A percentile compares a stretch with the other conserved stretches of the same genome.
phyloP scores from a whole-genome alignment of 768 basidiomycete genomes.

The Gelatoporia subvermispora region DNA sequence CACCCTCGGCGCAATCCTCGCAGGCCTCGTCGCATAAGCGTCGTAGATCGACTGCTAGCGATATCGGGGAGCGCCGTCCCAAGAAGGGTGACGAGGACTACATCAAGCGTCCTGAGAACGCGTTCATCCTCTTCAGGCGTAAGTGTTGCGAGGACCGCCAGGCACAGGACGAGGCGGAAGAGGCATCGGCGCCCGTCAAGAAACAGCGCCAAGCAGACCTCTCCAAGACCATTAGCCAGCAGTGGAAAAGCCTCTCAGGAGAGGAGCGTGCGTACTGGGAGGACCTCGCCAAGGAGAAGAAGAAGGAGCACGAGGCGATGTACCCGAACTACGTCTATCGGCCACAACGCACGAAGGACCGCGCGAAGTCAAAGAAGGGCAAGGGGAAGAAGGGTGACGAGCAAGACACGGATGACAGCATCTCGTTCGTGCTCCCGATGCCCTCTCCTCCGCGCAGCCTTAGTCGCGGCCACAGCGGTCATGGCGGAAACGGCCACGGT shows the following conservation, averaged over 20 bases:
- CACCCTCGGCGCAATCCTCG: conserved; percentile 25
- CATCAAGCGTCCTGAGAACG: conserved; percentile 80
- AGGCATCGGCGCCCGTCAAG: conserved; percentile 41
- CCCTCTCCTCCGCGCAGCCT: conserved; percentile 22
- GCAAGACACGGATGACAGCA: conserved; percentile 44
- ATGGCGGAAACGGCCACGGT: conserved; percentile 29
- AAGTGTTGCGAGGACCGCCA: conserved; percentile 74
- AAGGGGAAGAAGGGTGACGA: conserved; percentile 40
- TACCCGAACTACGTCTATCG: conserved; percentile 79
- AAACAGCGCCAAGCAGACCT: conserved; percentile 77
- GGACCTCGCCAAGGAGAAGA: conserved; percentile 70
- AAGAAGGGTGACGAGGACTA: conserved; percentile 77
- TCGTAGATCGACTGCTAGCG: conserved; percentile 30
- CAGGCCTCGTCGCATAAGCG: conserved; percentile 27
- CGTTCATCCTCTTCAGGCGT: conserved; percentile 80
- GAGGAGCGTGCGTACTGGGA: conserved; percentile 76
- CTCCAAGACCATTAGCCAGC: conserved; percentile 76
- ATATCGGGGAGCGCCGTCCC: conserved; percentile 33
- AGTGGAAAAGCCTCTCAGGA: conserved; percentile 64
- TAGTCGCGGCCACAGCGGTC: conserved; percentile 32
- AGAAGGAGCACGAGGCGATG: conserved; percentile 71
- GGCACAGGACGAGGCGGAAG: conserved; percentile 44
- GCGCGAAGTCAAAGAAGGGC: conserved; percentile 47
- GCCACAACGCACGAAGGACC: conserved; percentile 53
- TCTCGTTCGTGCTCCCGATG: conserved; percentile 40